Evolutionary conservation across 148 eudicot species (phyloP), one percentile per base, ranked within the genome.

Genomic region (Pharnaceum exiguum): DNA sequence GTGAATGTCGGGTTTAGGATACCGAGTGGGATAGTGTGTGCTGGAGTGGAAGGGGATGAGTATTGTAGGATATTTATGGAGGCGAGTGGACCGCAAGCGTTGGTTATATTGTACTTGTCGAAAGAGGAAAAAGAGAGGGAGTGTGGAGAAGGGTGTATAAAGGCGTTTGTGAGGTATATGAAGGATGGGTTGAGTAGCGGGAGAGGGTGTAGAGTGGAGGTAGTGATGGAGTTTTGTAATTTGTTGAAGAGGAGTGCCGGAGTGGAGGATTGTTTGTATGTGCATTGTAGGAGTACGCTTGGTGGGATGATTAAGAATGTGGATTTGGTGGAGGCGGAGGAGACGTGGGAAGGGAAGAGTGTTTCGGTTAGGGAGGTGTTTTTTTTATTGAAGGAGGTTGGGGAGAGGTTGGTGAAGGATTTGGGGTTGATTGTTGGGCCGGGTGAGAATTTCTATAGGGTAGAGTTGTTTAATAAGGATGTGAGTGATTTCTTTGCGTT

Each of bases 141-240:
- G 0, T 70, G 71, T 17, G 97, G 81, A 2, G 78, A 74, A 30
- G 81, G 68, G 1, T 75, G 81, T n/a, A 82, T 90, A 28, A 39
- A 69, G 23, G 62, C 57, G 3, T 79, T 86, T 61, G 56, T 86
- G 44, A 37, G 17, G 32, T 72, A 58, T 4, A 58, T 63, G 12
- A 70, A 70, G 40, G 53, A 50, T n/a, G 36, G 17, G 27, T 25
- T 1, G 15, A 8, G 11, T 12, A 7, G 19, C 2, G 17, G 5
- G 63, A 60, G n/a, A 60, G 23, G 46, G 57, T 49, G 8, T 72
- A 61, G 26, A 81, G 69, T 61, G 82, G 80, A 72, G 5, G 57
- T 79, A 31, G 60, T 87, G 28, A 67, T 91, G 71, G 90, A 82
- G 57, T 81, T 91, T 47, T 91, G 98, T 62, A 79, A 60, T 54